Base-by-base conservation (phyloP, 2,329 filamentous ascomycete genomes). In the Colletotrichum agaves region DNA sequence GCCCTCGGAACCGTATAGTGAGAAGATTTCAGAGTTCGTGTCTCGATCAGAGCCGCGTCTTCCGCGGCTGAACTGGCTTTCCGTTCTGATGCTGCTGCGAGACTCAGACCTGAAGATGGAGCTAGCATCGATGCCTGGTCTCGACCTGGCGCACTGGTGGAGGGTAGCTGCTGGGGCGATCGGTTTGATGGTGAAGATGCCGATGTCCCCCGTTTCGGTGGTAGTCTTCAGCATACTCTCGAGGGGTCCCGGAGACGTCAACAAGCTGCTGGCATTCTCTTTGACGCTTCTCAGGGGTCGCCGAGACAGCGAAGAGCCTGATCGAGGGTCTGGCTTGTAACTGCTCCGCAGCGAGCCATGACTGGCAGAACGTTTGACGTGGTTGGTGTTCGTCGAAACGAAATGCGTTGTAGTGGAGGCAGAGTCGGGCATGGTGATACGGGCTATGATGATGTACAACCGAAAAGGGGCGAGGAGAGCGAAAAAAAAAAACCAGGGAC, bases 151-250 rank as follows among this genome's bases (percentile, higher is more conserved):
- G 12, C 71, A 69, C 6, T 74, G 73, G 41, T 75, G 74, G 56
- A 75, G 75, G 7, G 75, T 72, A 11, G 75, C 75, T 5, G 77
- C 76, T 12, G 79, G 77, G 10, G 74, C 75, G 15, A 78, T 63
- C 7, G 83, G 79, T 52, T 79, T 82, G 71, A 88, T 87, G 58
- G 85, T 87, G 74, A 89, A 90, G 56, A 86, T 77, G 4, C 87
- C 87, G 71, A 89, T 88, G 71, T 90, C 87, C n/a, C 88, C 88
- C 8, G 87, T 89, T 73, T 90, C 88, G 1, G 88, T 90, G 1
- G 86, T 89, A 3, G 85, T 90, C 77, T 87, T 90, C 66, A 90
- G 79, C 88, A 90, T 90, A 74, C 87, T 85, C 71, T 88, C 84
- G n/a, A 90, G 77, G 2, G 85, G 85, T 5, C 84, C 86, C 0